Evolutionary conservation across 2,329 filamentous ascomycete species (phyloP).

Genomic region (Diaporthe sp.): DNA sequence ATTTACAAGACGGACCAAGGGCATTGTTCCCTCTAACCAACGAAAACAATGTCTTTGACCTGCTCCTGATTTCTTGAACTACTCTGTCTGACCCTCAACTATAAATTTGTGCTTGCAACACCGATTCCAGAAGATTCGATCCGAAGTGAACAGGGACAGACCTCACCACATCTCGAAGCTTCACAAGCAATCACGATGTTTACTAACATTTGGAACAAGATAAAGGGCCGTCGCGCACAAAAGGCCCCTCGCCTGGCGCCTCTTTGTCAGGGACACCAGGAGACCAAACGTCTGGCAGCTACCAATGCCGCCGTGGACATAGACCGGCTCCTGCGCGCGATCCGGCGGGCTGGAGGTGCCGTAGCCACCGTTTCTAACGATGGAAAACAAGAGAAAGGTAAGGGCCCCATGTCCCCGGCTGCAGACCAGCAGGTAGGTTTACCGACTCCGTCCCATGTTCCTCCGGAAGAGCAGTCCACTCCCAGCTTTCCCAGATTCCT

Average conservation of each 20-base stretch:
- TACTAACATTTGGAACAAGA: background rate
- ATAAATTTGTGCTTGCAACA: background rate
- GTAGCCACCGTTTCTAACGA: no score
- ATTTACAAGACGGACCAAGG: background rate
- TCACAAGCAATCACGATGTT: background rate
- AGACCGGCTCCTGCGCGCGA: no score
- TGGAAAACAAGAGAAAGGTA: background rate
- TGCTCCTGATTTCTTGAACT: no score
- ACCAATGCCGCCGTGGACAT: no score
- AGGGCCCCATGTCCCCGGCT: no score
- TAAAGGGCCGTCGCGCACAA: background rate
- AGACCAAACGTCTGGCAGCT: no score
- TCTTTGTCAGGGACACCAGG: no score
- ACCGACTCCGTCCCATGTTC: background rate
- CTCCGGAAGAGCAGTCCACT: background rate
- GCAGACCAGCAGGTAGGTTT: background rate
- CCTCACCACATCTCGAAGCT: background rate
- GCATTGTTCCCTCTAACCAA: background rate
- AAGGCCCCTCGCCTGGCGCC: no score
- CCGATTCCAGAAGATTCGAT: background rate
- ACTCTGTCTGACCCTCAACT: background rate
- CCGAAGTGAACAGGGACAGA: background rate
- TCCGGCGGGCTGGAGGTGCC: no score
- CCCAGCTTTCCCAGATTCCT: background rate
- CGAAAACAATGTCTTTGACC: background rate